phyloP scores from a whole-genome alignment of 768 basidiomycete genomes.

The Pleurotus djamor region DNA sequence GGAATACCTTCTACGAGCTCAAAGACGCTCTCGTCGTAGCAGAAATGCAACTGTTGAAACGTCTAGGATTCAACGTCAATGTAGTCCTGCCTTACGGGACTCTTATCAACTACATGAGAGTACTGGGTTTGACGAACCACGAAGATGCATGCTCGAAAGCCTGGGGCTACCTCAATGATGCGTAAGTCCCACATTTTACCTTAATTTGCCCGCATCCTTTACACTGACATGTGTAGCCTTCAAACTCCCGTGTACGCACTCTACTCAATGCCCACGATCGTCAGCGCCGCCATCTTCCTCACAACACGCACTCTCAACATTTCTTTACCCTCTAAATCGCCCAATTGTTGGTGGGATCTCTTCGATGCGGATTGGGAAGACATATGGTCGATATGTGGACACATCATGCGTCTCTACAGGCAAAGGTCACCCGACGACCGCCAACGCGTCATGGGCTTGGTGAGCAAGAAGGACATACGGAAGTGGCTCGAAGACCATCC shows the following conservation, averaged over 20 bases:
- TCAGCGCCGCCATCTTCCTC: conserved; percentile 86
- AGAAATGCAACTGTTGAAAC: conserved; percentile 97
- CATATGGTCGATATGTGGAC: conserved; percentile 81
- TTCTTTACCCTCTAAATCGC: conserved; percentile 66
- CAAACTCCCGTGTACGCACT: conserved; percentile 93
- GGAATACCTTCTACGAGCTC: conserved; percentile 86
- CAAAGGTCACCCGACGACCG: conserved; percentile 44
- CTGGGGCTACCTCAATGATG: conserved; percentile 97
- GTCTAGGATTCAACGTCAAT: conserved; percentile 93
- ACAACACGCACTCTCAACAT: conserved; percentile 71
- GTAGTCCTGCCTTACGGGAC: conserved; percentile 93
- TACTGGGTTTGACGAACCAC: conserved; percentile 79
- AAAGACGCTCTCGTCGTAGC: conserved; percentile 93
- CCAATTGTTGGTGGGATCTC: conserved; percentile 88
- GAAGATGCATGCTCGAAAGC: conserved; percentile 72
- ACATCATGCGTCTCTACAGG: conserved; percentile 80
- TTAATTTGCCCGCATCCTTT: neutral
- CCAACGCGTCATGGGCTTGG: conserved; percentile 49
- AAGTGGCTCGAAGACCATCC: conserved; percentile 72
- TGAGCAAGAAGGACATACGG: conserved; percentile 78
- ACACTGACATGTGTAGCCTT: conserved; percentile 46
- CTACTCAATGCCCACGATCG: conserved; percentile 87
- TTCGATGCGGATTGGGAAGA: conserved; percentile 94
- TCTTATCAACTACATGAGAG: conserved; percentile 89
- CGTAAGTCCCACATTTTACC: conserved; percentile 53